Evolutionary conservation across 345 rosid species (phyloP).

Genomic region (Acer yangbiense): DNA sequence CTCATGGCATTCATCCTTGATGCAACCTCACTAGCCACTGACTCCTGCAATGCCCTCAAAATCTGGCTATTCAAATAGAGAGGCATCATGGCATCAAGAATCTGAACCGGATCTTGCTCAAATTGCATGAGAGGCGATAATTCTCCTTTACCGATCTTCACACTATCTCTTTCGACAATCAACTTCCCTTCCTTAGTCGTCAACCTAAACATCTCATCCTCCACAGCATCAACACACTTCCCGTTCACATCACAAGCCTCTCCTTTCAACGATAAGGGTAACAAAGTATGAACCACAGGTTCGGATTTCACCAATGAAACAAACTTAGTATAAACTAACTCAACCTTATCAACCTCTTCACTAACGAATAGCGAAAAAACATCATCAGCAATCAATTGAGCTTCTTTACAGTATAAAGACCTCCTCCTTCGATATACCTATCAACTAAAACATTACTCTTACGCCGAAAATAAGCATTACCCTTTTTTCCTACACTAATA

Average conservation of each 20-base stretch:
- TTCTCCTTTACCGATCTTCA: slow-evolving; percentile 28
- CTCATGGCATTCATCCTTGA: slow-evolving; percentile 92
- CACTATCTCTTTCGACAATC: slow-evolving; percentile 56
- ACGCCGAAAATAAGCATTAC: slow-evolving; percentile 67
- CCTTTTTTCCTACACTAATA: slow-evolving; percentile 82
- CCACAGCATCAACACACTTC: slow-evolving; percentile 67
- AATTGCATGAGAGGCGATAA: slow-evolving; percentile 71
- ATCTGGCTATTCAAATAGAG: slow-evolving; percentile 85
- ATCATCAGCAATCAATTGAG: slow-evolving; percentile 78
- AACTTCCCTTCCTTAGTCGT: slow-evolving; percentile 79
- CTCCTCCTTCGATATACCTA: slow-evolving; percentile 52
- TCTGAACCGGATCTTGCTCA: slow-evolving; percentile 91
- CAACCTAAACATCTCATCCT: slow-evolving; percentile 81
- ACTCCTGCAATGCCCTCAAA: slow-evolving; percentile 84
- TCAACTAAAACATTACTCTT: slow-evolving; percentile 50
- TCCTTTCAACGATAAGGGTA: slow-evolving; percentile 64
- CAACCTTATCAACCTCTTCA: slow-evolving; percentile 88
- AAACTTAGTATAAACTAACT: slow-evolving; percentile 79
- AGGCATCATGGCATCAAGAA: slow-evolving; percentile 94
- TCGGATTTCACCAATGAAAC: slow-evolving; percentile 76
- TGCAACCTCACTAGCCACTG: slow-evolving; percentile 81
- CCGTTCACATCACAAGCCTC: slow-evolving; percentile 63
- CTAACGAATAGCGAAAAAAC: slow-evolving; percentile 74
- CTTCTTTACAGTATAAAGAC: slow-evolving; percentile 78
- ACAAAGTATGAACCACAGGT: slow-evolving; percentile 69